Percentiles rank a stretch among this genome's conserved stretches.
Conservation (phyloP, 2,329 filamentous ascomycete genomes). For the Xylariaceae sp. region DNA sequence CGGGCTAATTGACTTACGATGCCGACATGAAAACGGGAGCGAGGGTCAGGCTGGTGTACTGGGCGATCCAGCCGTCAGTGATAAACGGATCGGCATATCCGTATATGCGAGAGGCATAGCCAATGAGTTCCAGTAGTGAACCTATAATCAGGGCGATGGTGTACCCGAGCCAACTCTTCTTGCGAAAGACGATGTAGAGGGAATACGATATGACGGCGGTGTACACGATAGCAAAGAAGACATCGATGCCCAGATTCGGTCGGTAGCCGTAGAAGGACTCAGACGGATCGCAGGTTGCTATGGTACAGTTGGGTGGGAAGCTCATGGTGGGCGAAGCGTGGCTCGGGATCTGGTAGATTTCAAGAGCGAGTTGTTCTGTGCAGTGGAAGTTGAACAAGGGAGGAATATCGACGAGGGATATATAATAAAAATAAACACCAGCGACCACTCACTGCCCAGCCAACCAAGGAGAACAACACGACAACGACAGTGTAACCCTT, state of each 20-base stretch:
- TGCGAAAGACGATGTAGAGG: constrained; percentile 3
- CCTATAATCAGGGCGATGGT: constrained; percentile 12
- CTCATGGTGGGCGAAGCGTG: neutral
- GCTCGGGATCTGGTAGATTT: no score
- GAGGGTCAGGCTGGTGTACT: constrained; percentile 13
- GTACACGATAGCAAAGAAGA: constrained; percentile 16
- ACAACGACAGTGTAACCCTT: no score
- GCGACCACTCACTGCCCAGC: no score
- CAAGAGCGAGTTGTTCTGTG: no score
- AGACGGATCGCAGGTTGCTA: constrained; percentile 9
- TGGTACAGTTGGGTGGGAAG: constrained; percentile 7
- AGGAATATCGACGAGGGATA: no score
- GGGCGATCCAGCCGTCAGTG: constrained; percentile 11
- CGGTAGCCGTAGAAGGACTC: constrained; percentile 15
- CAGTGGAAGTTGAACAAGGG: no score
- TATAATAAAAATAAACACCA: no score
- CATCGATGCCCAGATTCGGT: constrained; percentile 16
- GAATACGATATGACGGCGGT: constrained; percentile 2
- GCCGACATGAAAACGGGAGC: constrained; percentile 15
- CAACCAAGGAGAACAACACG: no score
- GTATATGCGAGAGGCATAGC: constrained; percentile 7
- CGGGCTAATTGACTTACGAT: constrained; percentile 8
- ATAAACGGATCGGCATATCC: constrained; percentile 13
- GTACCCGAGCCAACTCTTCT: constrained; percentile 11
- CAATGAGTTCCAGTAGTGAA: constrained; percentile 10